Evolutionary conservation across 169 alveolate species (phyloP).

Genomic region (Plasmodium berghei): DNA sequence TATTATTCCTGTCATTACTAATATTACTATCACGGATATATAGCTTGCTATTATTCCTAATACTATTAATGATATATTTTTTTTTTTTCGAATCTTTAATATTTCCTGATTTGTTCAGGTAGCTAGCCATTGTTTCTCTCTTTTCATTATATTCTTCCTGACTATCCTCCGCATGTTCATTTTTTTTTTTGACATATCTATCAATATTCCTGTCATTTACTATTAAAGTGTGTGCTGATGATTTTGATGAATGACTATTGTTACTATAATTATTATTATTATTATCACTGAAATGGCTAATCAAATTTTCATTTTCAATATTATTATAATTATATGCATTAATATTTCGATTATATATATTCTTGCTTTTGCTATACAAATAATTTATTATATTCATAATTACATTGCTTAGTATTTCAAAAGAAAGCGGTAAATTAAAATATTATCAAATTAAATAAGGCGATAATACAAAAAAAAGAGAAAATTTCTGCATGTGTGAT

Average conservation of each 20-base stretch:
- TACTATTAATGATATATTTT: neutral
- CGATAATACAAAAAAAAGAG: too few relatives aligned
- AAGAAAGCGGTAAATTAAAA: neutral
- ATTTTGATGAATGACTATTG: slow-evolving; percentile 22
- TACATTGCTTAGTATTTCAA: slow-evolving; percentile 19
- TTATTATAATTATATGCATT: slow-evolving; percentile 48
- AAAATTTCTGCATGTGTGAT: too few relatives aligned
- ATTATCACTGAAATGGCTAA: slow-evolving; percentile 30
- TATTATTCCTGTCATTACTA: neutral
- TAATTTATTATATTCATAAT: slow-evolving; percentile 76
- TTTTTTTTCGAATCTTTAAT: neutral
- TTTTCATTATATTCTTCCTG: neutral
- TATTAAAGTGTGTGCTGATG: slow-evolving; percentile 27
- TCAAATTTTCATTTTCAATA: slow-evolving; percentile 74
- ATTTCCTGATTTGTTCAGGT: slow-evolving; percentile 16
- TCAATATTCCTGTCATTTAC: slow-evolving; percentile 5
- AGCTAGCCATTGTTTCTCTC: neutral
- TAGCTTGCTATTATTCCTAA: neutral
- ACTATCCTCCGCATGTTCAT: too few relatives aligned
- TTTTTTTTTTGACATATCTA: neutral
- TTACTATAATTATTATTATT: slow-evolving; percentile 29
- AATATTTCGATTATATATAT: slow-evolving; percentile 46
- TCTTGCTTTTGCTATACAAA: slow-evolving; percentile 67
- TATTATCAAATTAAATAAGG: too few relatives aligned
- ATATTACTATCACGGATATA: neutral